These are phyloP conservation scores for Eimeria maxima DNA, from an alignment of 169 alveolate species.

Conservation along the genomic window DNA sequence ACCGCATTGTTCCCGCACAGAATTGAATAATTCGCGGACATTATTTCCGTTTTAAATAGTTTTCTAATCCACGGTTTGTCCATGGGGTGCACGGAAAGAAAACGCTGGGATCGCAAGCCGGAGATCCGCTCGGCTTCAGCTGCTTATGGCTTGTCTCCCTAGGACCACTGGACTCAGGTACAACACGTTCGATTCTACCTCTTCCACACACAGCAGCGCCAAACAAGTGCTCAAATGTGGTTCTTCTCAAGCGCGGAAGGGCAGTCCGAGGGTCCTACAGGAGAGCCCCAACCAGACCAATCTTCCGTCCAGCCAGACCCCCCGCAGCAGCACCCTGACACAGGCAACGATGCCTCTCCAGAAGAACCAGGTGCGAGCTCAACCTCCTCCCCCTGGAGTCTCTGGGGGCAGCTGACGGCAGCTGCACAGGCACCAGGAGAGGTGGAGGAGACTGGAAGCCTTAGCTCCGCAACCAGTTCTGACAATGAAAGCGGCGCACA, in stretches of 20 bases:
- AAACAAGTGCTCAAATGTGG: constrained; percentile 9
- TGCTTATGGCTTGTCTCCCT: not conserved
- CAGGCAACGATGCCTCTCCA: not conserved
- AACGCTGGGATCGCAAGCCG: not conserved
- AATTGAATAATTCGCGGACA: not conserved
- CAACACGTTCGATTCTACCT: not conserved
- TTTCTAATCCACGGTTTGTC: not conserved
- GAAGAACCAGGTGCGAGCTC: not conserved
- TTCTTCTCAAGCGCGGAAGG: not conserved
- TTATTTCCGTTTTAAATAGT: not conserved
- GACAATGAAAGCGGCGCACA: not conserved
- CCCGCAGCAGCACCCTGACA: not conserved
- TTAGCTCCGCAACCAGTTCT: not conserved
- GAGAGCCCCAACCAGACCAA: not conserved
- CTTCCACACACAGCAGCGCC: not conserved
- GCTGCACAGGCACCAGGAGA: not conserved
- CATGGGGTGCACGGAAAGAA: not conserved
- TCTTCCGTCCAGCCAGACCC: constrained; percentile 5
- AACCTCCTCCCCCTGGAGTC: constrained; percentile 6
- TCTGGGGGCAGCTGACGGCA: constrained; percentile 48
- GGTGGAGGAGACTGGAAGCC: not conserved
- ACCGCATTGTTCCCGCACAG: not conserved
- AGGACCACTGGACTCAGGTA: not conserved
- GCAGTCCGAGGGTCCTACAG: not conserved
- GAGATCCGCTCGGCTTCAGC: not conserved